Percentiles rank a stretch among this genome's conserved stretches.
These are phyloP conservation scores for Tetrahymena borealis DNA, from an alignment of 73 alveolate species.

Conservation along the genomic window DNA sequence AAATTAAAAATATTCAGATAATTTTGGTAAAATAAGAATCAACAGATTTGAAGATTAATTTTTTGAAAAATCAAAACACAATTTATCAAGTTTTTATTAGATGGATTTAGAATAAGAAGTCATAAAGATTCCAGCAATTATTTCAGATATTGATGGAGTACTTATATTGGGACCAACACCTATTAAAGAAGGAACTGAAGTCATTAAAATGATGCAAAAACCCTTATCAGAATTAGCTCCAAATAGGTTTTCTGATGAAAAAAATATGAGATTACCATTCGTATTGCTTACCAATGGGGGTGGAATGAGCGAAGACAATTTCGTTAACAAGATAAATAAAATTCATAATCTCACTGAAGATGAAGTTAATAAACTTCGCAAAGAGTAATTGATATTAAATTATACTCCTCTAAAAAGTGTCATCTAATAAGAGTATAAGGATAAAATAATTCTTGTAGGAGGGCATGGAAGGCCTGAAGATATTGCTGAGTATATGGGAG, in stretches of 20 bases:
- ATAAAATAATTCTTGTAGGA: not conserved
- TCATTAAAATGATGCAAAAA: slow-evolving; percentile 7
- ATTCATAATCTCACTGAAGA: not conserved
- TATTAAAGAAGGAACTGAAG: slow-evolving; percentile 11
- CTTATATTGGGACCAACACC: not conserved
- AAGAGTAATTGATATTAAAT: not conserved
- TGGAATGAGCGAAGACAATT: slow-evolving; percentile 6
- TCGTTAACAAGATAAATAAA: not conserved
- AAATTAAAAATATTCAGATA: too few species aligned
- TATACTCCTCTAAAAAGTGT: not conserved
- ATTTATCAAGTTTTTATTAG: not conserved
- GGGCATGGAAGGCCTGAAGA: not conserved
- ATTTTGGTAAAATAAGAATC: not conserved
- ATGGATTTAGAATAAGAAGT: not conserved
- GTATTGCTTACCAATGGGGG: slow-evolving; percentile 9
- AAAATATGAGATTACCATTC: not conserved
- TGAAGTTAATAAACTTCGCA: not conserved
- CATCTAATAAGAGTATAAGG: not conserved
- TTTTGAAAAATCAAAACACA: not conserved
- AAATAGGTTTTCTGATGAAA: not conserved
- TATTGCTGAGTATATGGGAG: not conserved
- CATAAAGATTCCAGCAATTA: not conserved
- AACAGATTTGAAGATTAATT: not conserved
- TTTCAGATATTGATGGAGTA: slow-evolving; percentile 20
- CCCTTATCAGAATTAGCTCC: not conserved